Evolutionary conservation across 345 rosid species (phyloP).

Genomic region (Stellera chamaejasme): DNA sequence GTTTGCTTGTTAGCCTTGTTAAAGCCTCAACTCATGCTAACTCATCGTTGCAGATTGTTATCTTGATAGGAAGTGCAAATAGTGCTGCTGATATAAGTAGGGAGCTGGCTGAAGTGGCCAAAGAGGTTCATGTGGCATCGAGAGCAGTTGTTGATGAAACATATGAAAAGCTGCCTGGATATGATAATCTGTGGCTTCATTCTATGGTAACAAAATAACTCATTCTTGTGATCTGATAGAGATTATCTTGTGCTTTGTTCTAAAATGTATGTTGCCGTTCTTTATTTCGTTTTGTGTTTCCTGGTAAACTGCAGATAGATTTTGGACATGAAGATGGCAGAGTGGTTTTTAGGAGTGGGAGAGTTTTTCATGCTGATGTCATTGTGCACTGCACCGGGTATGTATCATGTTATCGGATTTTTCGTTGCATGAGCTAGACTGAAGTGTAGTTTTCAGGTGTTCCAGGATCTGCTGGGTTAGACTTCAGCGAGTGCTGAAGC

Average conservation of each 20-base stretch:
- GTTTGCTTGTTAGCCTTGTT: conserved; percentile 7
- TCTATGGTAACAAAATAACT: conserved; percentile 53
- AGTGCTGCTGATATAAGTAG: conserved; percentile 71
- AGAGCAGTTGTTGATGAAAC: conserved; percentile 46
- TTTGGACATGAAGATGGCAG: conserved; percentile 49
- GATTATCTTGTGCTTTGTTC: too few relatives aligned
- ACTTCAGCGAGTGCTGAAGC: background rate
- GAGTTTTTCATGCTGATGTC: conserved; percentile 33
- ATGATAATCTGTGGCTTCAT: conserved; percentile 59
- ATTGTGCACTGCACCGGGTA: conserved; percentile 90
- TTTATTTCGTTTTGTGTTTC: too few relatives aligned
- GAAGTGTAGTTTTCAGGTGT: background rate
- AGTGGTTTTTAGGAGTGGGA: conserved; percentile 51
- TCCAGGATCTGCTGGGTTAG: background rate
- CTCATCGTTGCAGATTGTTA: conserved; percentile 37
- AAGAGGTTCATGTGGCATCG: conserved; percentile 71
- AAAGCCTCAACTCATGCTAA: background rate
- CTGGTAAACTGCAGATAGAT: conserved; percentile 41
- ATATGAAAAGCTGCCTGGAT: conserved; percentile 31
- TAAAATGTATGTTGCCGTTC: too few relatives aligned
- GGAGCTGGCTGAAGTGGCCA: conserved; percentile 60
- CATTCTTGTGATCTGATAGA: conserved; percentile 3
- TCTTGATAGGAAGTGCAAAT: conserved; percentile 60
- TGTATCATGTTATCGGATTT: conserved; percentile 3
- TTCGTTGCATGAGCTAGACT: background rate